These are phyloP conservation scores for Candida verbasci DNA, from an alignment of 805 yeast species.

Conservation along the genomic window DNA sequence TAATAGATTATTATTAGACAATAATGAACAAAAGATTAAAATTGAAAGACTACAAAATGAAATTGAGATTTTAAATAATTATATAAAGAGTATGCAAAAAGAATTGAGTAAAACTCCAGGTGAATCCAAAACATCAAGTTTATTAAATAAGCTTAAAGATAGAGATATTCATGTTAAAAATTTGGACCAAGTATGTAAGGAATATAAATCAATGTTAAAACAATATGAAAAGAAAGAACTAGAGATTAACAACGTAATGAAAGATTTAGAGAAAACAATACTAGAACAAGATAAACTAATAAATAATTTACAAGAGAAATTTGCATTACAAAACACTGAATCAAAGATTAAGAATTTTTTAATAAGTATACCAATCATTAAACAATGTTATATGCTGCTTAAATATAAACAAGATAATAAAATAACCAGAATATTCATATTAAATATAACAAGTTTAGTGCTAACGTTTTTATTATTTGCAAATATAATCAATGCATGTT, in stretches of 20 bases:
- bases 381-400: slow-evolving; percentile 22
- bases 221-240: slow-evolving; percentile 10
- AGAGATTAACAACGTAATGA: slow-evolving; percentile 12
- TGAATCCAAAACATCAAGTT: neutral
- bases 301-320: slow-evolving; percentile 12
- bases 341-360: slow-evolving; percentile 14
- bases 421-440: slow-evolving; percentile 14
- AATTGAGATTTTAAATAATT: slow-evolving; percentile 9
- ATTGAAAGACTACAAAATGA: slow-evolving; percentile 11
- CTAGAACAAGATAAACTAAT: slow-evolving; percentile 20
- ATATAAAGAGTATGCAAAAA: slow-evolving; percentile 14
- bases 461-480: slow-evolving; percentile 17
- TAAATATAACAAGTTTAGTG: slow-evolving; percentile 20
- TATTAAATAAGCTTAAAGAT: slow-evolving; percentile 5
- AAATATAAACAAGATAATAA: slow-evolving; percentile 21
- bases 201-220: slow-evolving; percentile 14
- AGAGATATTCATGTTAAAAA: slow-evolving; percentile 7
- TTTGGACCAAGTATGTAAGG: slow-evolving; percentile 14
- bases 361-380: slow-evolving; percentile 24
- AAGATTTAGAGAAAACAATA: slow-evolving; percentile 9
- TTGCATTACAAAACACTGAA: slow-evolving; percentile 5
- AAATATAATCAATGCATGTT: slow-evolving; percentile 9
- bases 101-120: slow-evolving; percentile 4
- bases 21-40: slow-evolving; percentile 6
- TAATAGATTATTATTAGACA: slow-evolving; percentile 4